A percentile compares a stretch with the other conserved stretches of the same genome.
Conservation (phyloP, 1,284 basidiomycete genomes). For the Ceratobasidium sp. region DNA sequence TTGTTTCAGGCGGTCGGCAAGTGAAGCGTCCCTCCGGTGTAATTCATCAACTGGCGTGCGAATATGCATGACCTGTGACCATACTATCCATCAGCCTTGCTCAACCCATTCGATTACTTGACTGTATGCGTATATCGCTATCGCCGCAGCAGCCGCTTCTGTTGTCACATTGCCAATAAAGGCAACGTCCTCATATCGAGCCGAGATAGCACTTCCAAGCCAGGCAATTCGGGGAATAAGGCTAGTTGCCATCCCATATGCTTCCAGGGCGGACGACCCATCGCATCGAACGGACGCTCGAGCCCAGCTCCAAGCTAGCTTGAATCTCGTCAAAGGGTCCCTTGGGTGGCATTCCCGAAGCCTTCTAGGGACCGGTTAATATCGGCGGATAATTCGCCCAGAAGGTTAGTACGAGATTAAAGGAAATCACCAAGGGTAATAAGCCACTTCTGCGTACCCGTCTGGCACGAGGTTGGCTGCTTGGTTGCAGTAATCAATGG, state of each 20-base stretch:
- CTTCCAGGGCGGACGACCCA: not conserved
- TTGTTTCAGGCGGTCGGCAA: not conserved
- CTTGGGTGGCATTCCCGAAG: not conserved
- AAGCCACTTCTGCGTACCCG: not conserved
- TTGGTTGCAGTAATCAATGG: not conserved
- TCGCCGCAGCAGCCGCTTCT: constrained; percentile 9
- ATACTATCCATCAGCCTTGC: constrained; percentile 52
- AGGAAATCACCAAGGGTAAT: not conserved
- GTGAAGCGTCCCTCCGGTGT: not conserved
- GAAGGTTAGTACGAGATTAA: not conserved
- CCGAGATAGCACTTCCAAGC: not conserved
- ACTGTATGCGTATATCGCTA: not conserved
- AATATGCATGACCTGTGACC: constrained; percentile 49
- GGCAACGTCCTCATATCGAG: constrained; percentile 8
- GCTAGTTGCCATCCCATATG: not conserved
- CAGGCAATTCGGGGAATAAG: constrained; percentile 22
- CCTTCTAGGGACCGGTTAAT: not conserved
- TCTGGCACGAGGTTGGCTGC: constrained; percentile 1
- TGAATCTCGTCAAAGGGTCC: constrained; percentile 1
- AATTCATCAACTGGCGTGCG: not conserved
- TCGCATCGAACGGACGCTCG: not conserved
- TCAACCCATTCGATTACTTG: constrained; percentile 52
- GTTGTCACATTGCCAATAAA: not conserved
- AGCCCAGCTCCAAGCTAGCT: not conserved
- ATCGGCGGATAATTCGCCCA: not conserved